phyloP scores from a whole-genome alignment of 2,329 filamentous ascomycete species.

The Aureobasidium sp. region DNA sequence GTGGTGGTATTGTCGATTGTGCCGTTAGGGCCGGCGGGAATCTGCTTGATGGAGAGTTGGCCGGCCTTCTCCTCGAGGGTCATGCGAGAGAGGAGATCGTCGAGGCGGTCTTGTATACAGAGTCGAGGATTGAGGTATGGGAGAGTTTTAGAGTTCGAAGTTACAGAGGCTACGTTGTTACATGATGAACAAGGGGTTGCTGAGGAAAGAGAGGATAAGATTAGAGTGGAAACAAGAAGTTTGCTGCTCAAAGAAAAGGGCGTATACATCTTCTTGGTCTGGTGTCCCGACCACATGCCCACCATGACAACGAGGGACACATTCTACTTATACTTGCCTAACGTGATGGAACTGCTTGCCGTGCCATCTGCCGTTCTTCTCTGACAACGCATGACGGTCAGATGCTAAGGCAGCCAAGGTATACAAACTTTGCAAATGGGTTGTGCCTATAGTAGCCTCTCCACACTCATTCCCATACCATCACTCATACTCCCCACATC shows the following conservation, averaged over 20 bases:
- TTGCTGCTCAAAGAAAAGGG: neutral
- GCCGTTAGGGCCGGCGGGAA: constrained; percentile 31
- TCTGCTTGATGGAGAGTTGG: constrained; percentile 39
- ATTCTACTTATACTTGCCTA: neutral
- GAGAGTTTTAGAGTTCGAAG: neutral
- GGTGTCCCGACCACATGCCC: no score
- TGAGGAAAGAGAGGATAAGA: neutral
- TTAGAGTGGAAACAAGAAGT: neutral
- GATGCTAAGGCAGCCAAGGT: neutral
- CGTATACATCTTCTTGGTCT: neutral
- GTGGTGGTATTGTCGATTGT: neutral
- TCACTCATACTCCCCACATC: neutral
- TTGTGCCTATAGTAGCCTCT: neutral
- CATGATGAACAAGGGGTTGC: neutral
- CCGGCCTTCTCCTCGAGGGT: constrained; percentile 66
- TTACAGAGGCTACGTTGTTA: neutral
- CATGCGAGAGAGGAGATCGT: constrained; percentile 65
- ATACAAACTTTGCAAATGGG: neutral
- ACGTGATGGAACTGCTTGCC: neutral
- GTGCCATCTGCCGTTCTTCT: neutral
- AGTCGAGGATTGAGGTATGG: constrained; percentile 1
- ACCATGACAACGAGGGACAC: no score
- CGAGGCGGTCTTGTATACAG: constrained; percentile 54
- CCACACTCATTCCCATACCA: neutral
- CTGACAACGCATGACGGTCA: neutral